Evolutionary conservation across 169 alveolate species (phyloP).

Genomic region (Plasmodium billcollinsi): DNA sequence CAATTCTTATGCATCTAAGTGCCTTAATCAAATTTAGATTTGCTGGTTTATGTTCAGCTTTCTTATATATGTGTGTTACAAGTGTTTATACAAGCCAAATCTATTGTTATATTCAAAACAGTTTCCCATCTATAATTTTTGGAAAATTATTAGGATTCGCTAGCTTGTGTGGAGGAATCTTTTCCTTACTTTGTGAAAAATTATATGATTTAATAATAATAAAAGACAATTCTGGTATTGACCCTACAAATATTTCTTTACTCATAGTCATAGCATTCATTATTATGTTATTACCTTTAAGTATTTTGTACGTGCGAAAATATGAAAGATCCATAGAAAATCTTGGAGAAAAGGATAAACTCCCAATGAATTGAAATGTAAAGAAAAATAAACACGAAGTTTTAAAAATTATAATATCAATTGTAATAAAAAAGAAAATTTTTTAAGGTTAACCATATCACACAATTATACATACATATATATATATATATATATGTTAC

Average conservation of each 20-base stretch:
- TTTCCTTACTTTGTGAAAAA: slow-evolving; percentile 76
- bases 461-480: not conserved
- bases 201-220: slow-evolving; percentile 56
- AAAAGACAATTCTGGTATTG: slow-evolving; percentile 9
- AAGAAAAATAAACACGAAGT: not conserved
- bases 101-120: slow-evolving; percentile 76
- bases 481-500: not conserved
- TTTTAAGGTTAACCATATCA: not conserved
- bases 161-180: slow-evolving; percentile 80
- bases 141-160: slow-evolving; percentile 82
- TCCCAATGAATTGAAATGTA: not conserved
- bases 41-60: slow-evolving; percentile 74
- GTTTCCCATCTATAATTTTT: slow-evolving; percentile 80
- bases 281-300: slow-evolving; percentile 60
- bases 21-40: slow-evolving; percentile 55
- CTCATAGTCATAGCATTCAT: slow-evolving; percentile 20
- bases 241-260: slow-evolving; percentile 24
- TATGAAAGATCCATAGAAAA: slow-evolving; percentile 57
- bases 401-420: not conserved
- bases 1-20: slow-evolving; percentile 78
- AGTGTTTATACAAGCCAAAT: slow-evolving; percentile 82
- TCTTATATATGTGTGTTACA: slow-evolving; percentile 77
- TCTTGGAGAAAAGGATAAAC: not conserved
- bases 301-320: slow-evolving; percentile 42
- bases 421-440: not conserved